Evolutionary conservation across 2,329 filamentous ascomycete species (phyloP), one percentile per base, ranked within the genome.

Genomic region (Davidsoniella neocaledoniae): DNA sequence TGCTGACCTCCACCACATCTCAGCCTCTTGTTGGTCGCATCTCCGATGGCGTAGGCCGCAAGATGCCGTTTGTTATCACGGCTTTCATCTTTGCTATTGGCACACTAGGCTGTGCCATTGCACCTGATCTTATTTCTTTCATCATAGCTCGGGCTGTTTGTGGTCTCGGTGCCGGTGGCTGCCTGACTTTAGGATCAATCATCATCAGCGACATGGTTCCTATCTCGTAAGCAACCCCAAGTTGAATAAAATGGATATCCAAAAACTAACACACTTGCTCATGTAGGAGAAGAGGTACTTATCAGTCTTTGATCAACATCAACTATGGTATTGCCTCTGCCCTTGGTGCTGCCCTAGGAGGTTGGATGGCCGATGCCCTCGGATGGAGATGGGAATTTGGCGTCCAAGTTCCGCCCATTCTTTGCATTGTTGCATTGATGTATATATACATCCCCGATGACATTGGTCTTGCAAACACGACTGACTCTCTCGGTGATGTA

Each of bases 361-460:
- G 82, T 1, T 68, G 77, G 48, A 74, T 87, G 58, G 80, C 79
- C 21, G 81, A 86, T 58, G 68, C 66, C 33, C 62, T 86, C 1
- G 83, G 83, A 26, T 87, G 82, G 82, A 68, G 83, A 40, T 83
- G 79, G 77, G 79, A 81, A 50, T 86, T 81, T 58, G 75, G 74
- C 48, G 62, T 80, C 6, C 77, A 81, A 61, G 65, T 80, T 3
- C 70, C 74, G 2, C 64, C 68, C 0, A 57, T 79, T 26, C 23
- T 71, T 0, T 44, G 73, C 1, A 71, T 68, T 53, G 61, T 74
- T 42, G 55, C 60, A 7, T 58, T 74, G n/a, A 66, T 71, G 1
- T 58, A 59, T 44, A 50, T 71, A 6, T 66, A 67, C 5, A 68
- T 79, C 19, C 77, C 77, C 1, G 56, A 57, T 6, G 67, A 73